Conservation (phyloP, 192 early-diverging fungal genomes). For the Linnemannia exigua region DNA sequence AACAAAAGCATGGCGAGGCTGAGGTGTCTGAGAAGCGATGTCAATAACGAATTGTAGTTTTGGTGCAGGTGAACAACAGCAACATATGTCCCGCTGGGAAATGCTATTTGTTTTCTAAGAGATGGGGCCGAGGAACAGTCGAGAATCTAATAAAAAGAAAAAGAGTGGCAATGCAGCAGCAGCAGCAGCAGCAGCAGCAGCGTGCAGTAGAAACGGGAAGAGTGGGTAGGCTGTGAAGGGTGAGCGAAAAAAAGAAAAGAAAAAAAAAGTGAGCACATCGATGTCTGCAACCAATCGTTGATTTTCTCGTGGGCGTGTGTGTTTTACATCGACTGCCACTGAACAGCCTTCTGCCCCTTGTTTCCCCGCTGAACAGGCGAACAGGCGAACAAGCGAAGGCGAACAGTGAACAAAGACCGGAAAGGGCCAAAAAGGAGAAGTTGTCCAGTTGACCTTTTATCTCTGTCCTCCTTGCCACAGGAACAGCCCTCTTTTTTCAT, state of each 20-base stretch:
- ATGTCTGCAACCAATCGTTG: neutral
- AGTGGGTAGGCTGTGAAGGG: neutral
- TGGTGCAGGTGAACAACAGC: no score
- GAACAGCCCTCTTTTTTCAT: neutral
- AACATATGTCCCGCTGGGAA: no score
- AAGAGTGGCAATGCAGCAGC: neutral
- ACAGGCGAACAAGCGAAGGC: no score
- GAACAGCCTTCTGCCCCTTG: neutral
- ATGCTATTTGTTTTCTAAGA: neutral
- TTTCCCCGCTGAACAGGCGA: no score
- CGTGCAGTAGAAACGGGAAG: neutral
- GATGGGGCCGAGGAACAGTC: neutral
- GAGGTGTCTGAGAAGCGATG: no score
- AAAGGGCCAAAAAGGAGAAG: neutral
- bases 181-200: no score
- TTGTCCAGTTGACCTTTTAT: no score
- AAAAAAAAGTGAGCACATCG: neutral
- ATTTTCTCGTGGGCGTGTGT: neutral
- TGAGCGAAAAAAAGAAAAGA: neutral
- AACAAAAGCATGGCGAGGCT: no score
- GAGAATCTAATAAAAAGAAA: neutral
- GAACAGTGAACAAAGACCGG: neutral
- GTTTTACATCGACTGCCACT: no score
- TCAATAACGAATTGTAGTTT: no score
- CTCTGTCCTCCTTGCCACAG: neutral